Evolutionary conservation across 345 rosid genomes (phyloP).

Genomic region (Jatropha curcas): DNA sequence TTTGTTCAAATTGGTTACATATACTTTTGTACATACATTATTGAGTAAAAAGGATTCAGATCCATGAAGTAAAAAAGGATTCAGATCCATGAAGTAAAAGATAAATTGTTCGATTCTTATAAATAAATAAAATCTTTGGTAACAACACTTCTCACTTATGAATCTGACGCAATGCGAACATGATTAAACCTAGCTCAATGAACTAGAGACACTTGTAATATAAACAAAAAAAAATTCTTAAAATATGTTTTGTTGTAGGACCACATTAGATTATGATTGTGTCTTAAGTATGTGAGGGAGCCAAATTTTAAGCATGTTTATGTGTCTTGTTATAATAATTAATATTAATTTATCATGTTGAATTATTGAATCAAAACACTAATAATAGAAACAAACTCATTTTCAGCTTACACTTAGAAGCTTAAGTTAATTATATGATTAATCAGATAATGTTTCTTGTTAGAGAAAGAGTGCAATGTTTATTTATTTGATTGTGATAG

Average conservation of each 20-base stretch:
- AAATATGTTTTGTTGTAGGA: neutral
- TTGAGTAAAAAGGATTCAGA: too few relatives aligned
- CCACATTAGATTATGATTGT: neutral
- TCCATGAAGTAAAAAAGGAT: too few relatives aligned
- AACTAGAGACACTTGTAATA: too few relatives aligned
- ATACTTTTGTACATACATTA: too few relatives aligned
- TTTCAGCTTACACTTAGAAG: neutral
- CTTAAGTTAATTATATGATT: neutral
- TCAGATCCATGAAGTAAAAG: too few relatives aligned
- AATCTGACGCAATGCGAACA: too few relatives aligned
- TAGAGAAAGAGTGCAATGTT: neutral
- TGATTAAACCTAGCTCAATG: too few relatives aligned
- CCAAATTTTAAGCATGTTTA: slow-evolving; percentile 1
- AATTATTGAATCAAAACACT: neutral
- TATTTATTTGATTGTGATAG: neutral
- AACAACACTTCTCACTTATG: too few relatives aligned
- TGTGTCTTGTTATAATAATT: neutral
- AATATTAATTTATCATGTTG: neutral
- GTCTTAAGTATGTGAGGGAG: neutral
- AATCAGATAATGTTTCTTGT: neutral
- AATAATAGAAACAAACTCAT: neutral
- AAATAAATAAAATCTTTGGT: too few relatives aligned
- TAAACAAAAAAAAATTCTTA: too few relatives aligned
- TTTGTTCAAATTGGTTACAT: neutral
- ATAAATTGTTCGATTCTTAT: too few relatives aligned